Conservation (phyloP, 768 basidiomycete species). For the Termitomyces sp. region DNA sequence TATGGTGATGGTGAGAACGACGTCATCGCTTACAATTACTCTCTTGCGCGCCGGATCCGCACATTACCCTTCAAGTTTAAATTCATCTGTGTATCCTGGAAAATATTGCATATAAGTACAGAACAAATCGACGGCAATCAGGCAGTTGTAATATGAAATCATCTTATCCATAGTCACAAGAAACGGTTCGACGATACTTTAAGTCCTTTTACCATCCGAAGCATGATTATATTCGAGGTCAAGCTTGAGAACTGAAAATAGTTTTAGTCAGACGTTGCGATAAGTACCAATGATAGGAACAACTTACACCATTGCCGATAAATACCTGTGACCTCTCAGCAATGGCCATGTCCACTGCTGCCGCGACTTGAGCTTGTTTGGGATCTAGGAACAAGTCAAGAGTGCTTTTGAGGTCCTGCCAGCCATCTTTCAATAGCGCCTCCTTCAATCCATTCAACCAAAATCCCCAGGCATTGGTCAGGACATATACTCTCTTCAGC, state of each 20-base stretch:
- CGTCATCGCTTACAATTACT: slow-evolving; percentile 14
- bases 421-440: slow-evolving; percentile 43
- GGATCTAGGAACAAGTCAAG: slow-evolving; percentile 38
- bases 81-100: background rate
- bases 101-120: background rate
- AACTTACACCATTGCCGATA: slow-evolving; percentile 57
- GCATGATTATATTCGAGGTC: slow-evolving; percentile 47
- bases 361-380: slow-evolving; percentile 44
- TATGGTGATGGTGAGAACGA: background rate
- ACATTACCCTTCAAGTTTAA: too few species aligned
- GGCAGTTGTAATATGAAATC: background rate
- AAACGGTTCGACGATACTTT: slow-evolving; percentile 36
- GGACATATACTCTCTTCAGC: slow-evolving; percentile 29
- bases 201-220: slow-evolving; percentile 41
- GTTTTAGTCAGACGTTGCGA: background rate
- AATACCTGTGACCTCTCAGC: slow-evolving; percentile 57
- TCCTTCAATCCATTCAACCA: slow-evolving; percentile 35
- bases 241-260: slow-evolving; percentile 43
- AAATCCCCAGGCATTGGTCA: slow-evolving; percentile 51
- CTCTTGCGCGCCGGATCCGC: background rate
- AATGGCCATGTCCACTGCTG: slow-evolving; percentile 60
- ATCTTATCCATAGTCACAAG: slow-evolving; percentile 26
- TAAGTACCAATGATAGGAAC: background rate
- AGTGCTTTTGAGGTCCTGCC: slow-evolving; percentile 44
- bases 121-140: slow-evolving; percentile 5